These are phyloP conservation scores for Dothideomycetidae sp. DNA, from an alignment of 2,329 filamentous ascomycete species.

Conservation along the genomic window DNA sequence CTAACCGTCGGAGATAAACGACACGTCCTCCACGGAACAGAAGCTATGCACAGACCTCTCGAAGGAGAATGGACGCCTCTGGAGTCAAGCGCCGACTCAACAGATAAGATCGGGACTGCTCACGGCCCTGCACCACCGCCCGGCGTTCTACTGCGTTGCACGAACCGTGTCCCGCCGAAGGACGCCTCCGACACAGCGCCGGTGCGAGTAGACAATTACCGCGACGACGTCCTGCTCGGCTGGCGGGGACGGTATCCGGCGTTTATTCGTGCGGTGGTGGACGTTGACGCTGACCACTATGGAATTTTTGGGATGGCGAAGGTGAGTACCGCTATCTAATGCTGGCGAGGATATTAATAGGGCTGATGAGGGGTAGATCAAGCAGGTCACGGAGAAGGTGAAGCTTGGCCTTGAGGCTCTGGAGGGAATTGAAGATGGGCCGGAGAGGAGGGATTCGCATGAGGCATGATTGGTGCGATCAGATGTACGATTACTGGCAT, in stretches of 20 bases:
- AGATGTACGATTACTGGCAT: too few species aligned
- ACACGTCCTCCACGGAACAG: neutral
- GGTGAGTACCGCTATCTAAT: neutral
- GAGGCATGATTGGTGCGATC: too few species aligned
- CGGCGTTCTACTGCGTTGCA: neutral
- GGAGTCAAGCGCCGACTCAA: neutral
- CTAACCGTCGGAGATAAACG: neutral
- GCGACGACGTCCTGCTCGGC: neutral
- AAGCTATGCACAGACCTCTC: neutral
- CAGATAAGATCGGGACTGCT: neutral
- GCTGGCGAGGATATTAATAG: neutral
- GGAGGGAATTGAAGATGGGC: too few species aligned
- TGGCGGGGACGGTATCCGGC: neutral
- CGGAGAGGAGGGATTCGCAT: too few species aligned
- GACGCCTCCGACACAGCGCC: neutral
- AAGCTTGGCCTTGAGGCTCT: neutral
- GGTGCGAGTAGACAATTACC: neutral
- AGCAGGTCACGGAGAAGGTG: neutral
- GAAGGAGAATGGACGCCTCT: neutral
- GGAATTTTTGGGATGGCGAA: neutral
- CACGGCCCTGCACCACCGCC: neutral
- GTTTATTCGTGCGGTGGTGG: conserved; percentile 1
- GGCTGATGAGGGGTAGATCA: neutral
- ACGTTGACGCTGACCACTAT: conserved; percentile 1
- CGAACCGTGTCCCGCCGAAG: neutral